Evolutionary conservation across 331 rosid species (phyloP).

Genomic region (Pyracantha coccinea): DNA sequence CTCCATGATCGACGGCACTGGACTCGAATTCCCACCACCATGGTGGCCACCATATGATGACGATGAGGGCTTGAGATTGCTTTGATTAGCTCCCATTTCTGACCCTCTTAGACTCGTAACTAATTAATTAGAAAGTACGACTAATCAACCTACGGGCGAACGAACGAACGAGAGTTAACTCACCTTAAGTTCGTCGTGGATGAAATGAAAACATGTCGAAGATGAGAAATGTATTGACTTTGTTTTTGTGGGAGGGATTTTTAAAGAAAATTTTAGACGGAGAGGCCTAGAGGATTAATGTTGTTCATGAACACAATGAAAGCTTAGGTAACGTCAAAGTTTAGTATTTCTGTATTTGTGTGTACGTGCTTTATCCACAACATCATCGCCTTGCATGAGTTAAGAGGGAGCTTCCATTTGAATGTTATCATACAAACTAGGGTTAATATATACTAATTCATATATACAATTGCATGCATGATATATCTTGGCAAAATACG

Average conservation of each 20-base stretch:
- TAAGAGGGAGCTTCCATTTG: background rate
- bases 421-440: too few relatives aligned
- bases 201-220: background rate
- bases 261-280: constrained; percentile 14
- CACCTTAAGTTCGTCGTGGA: background rate
- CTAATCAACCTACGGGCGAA: too few relatives aligned
- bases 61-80: background rate
- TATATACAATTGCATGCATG: background rate
- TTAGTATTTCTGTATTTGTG: background rate
- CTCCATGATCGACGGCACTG: background rate
- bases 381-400: background rate
- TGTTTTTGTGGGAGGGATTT: background rate
- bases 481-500: background rate
- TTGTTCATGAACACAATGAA: constrained; percentile 5
- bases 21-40: background rate
- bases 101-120: background rate
- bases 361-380: background rate
- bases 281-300: constrained; percentile 8
- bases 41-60: background rate
- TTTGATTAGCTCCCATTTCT: constrained; percentile 12
- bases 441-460: background rate
- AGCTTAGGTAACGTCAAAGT: constrained; percentile 10
- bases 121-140: background rate
- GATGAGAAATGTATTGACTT: background rate
- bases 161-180: background rate